Evolutionary conservation across 1,284 basidiomycete species (phyloP).

Genomic region (Xerocomus cyaneibrunnescens): DNA sequence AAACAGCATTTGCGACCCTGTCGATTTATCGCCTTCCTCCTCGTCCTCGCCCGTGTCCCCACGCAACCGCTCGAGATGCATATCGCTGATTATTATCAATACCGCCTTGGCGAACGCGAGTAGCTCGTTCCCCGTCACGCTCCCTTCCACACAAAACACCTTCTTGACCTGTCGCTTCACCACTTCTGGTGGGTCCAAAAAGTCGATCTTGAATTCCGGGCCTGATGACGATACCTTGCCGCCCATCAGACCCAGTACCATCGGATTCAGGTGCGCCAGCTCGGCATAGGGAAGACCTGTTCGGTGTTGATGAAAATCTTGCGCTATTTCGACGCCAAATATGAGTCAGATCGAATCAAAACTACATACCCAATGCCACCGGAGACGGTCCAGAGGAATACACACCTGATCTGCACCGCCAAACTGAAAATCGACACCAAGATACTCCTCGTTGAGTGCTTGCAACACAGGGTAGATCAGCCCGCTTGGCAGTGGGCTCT

Average conservation of each 20-base stretch:
- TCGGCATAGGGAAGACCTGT: conserved; percentile 94
- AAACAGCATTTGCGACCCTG: conserved; percentile 53
- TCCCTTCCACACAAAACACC: conserved; percentile 96
- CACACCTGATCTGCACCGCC: conserved; percentile 94
- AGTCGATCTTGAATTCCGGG: conserved; percentile 96
- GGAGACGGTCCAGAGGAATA: conserved; percentile 13
- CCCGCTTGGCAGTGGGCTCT: conserved; percentile 87
- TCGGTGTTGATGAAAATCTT: conserved; percentile 99
- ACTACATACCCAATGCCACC: background rate
- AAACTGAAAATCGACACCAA: conserved; percentile 97
- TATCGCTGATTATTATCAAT: conserved; percentile 82
- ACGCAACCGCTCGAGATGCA: conserved; percentile 60
- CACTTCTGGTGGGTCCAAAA: conserved; percentile 85
- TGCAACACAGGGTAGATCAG: conserved; percentile 96
- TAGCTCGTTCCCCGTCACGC: conserved; percentile 86
- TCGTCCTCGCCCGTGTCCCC: conserved; percentile 42
- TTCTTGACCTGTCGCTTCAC: conserved; percentile 90
- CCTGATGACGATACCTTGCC: conserved; percentile 99
- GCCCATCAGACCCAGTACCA: conserved; percentile 95
- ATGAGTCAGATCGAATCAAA: conserved; percentile 1
- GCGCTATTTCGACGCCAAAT: conserved; percentile 53
- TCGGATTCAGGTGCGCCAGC: conserved; percentile 93
- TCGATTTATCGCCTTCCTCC: conserved; percentile 43
- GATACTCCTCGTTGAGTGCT: conserved; percentile 96
- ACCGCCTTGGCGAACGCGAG: conserved; percentile 89